Percentiles rank a stretch among this genome's conserved stretches.
Evolutionary conservation across 1,284 basidiomycete species (phyloP).

Genomic region (Ustilago vetiveriae): DNA sequence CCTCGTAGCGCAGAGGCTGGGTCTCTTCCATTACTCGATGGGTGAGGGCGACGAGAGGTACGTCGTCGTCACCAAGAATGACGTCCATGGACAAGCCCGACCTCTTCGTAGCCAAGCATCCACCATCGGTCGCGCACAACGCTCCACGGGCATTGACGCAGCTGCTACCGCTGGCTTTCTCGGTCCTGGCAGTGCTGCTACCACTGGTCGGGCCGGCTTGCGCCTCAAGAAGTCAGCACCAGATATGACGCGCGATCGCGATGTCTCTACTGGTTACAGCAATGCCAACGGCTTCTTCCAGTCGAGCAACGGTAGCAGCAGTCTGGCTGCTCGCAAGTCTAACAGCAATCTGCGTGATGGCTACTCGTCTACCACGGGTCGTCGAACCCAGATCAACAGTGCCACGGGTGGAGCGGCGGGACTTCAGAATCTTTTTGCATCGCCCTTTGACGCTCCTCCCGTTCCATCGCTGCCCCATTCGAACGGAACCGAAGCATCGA

Average conservation of each 20-base stretch:
- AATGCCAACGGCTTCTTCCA: conserved; percentile 14
- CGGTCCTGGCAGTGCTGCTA: conserved; percentile 47
- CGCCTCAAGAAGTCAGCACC: conserved; percentile 64
- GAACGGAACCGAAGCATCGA: not conserved
- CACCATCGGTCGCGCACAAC: conserved; percentile 54
- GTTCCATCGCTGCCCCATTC: conserved; percentile 41
- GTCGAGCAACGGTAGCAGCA: conserved; percentile 9
- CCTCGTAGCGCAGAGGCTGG: conserved; percentile 92
- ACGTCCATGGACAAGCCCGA: conserved; percentile 30
- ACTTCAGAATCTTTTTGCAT: conserved; percentile 57
- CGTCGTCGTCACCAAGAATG: conserved; percentile 77
- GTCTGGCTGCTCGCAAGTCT: conserved; percentile 43
- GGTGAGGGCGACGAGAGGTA: conserved; percentile 91
- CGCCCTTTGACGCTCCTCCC: conserved; percentile 56
- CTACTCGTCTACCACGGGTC: conserved; percentile 50
- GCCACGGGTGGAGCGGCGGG: conserved; percentile 51
- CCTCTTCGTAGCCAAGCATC: conserved; percentile 57
- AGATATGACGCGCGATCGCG: conserved; percentile 58
- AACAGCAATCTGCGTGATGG: conserved; percentile 57
- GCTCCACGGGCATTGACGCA: conserved; percentile 23
- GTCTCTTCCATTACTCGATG: conserved; percentile 90
- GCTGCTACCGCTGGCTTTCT: conserved; percentile 29
- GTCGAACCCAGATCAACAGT: conserved; percentile 66
- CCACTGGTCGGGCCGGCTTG: conserved; percentile 53
- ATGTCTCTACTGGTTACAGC: conserved; percentile 18